phyloP scores from a whole-genome alignment of 2,329 filamentous ascomycete species.

The Xylariaceae sp. region DNA sequence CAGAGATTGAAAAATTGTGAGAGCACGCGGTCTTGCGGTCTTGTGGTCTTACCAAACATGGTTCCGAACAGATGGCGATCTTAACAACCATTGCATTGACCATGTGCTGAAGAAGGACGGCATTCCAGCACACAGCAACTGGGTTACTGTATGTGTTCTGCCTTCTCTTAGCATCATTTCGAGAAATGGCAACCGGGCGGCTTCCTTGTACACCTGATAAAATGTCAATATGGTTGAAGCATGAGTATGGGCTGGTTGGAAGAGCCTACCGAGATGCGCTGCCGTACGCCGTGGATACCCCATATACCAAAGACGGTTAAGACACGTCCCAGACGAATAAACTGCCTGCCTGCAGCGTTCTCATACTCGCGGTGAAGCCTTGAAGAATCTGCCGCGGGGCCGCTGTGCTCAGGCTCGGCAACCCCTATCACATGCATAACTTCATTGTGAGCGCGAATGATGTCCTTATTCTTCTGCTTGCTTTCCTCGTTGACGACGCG shows the following conservation, averaged over 20 bases:
- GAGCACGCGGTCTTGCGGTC: too few relatives aligned
- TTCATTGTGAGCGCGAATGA: conserved; percentile 59
- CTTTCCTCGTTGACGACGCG: conserved; percentile 54
- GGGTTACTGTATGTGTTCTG: conserved; percentile 32
- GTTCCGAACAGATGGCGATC: conserved; percentile 17
- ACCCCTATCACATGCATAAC: conserved; percentile 62
- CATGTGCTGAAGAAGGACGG: conserved; percentile 38
- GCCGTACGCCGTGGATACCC: conserved; percentile 50
- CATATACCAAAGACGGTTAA: conserved; percentile 45
- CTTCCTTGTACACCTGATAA: conserved; percentile 48
- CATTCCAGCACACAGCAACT: conserved; percentile 38
- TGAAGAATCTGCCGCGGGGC: conserved; percentile 37
- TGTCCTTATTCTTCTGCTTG: conserved; percentile 51
- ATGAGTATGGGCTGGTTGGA: neutral
- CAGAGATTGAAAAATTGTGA: conserved; percentile 9
- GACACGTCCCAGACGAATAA: conserved; percentile 36
- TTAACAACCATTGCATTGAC: conserved; percentile 31
- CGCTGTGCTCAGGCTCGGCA: conserved; percentile 52
- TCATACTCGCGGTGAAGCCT: conserved; percentile 46
- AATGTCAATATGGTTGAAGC: conserved; percentile 9
- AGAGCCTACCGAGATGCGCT: conserved; percentile 48
- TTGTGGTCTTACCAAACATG: conserved; percentile 28
- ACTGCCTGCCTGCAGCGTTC: conserved; percentile 40
- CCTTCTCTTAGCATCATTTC: conserved; percentile 38
- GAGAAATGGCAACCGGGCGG: conserved; percentile 47